A percentile compares a stretch with the other conserved stretches of the same genome.
Conservation (phyloP, 2,329 filamentous ascomycete species). For the Grosmannia clavigera region DNA sequence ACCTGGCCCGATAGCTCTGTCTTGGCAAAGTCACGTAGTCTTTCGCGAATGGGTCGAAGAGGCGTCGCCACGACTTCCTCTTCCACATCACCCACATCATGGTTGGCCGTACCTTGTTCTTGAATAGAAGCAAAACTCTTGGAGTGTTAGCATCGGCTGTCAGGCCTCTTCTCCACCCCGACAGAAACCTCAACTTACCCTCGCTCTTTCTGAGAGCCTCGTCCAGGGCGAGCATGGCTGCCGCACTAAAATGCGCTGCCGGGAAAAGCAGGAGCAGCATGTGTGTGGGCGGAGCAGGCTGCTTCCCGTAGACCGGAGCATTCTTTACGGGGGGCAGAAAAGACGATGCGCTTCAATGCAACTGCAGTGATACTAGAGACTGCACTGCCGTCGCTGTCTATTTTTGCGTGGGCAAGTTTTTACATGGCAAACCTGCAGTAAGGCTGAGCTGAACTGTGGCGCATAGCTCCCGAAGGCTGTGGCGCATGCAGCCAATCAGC, state of each 20-base stretch:
- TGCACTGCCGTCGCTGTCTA: background rate
- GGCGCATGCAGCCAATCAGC: conserved; percentile 1
- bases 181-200: background rate
- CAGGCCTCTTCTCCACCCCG: background rate
- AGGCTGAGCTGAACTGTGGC: background rate
- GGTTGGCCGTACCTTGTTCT: background rate
- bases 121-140: background rate
- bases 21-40: conserved; percentile 22
- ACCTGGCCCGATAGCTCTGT: background rate
- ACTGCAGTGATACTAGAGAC: background rate
- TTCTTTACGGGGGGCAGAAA: background rate
- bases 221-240: too few relatives aligned
- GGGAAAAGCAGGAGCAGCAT: background rate
- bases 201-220: background rate
- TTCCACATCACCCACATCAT: background rate
- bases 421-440: background rate
- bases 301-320: conserved; percentile 3
- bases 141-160: background rate
- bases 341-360: background rate
- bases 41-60: conserved; percentile 23
- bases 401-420: background rate
- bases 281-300: conserved; percentile 1
- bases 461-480: background rate
- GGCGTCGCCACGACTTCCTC: background rate
- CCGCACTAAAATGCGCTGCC: background rate